phyloP scores from a whole-genome alignment of 2,329 filamentous ascomycete genomes.

The Fusarium robinianum region DNA sequence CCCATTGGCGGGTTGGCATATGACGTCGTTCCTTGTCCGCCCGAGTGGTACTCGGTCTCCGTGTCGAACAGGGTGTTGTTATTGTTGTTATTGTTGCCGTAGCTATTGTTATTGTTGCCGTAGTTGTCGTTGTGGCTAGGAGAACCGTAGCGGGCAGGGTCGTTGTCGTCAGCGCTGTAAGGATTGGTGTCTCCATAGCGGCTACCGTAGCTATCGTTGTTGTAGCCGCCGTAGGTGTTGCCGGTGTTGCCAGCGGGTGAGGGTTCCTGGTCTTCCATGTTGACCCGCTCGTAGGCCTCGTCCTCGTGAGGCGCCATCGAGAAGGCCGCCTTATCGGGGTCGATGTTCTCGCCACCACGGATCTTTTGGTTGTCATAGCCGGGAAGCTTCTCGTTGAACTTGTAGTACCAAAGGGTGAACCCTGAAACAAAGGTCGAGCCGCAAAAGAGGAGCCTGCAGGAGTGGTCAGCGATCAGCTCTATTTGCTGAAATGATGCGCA shows the following conservation, averaged over 20 bases:
- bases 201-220: conserved; percentile 36
- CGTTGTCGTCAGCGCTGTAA: conserved; percentile 47
- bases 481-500: too few species aligned
- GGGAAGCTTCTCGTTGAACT: conserved; percentile 63
- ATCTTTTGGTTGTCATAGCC: conserved; percentile 60
- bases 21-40: conserved; percentile 34
- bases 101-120: too few species aligned
- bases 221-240: conserved; percentile 32
- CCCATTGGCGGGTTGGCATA: conserved; percentile 33
- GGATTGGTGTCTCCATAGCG: conserved; percentile 46
- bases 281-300: conserved; percentile 66
- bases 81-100: too few species aligned
- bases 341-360: conserved; percentile 56
- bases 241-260: too few species aligned
- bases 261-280: conserved; percentile 57
- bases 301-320: conserved; percentile 70
- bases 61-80: conserved; percentile 54
- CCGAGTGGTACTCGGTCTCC: conserved; percentile 54
- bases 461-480: conserved; percentile 7
- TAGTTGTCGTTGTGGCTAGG: too few species aligned
- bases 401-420: conserved; percentile 65
- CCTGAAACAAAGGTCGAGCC: conserved; percentile 59
- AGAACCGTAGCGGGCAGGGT: conserved; percentile 47
- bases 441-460: conserved; percentile 58
- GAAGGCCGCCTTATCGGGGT: conserved; percentile 71